Conservation (phyloP, 2,329 filamentous ascomycete species). For the Trichoderma oligosporum region DNA sequence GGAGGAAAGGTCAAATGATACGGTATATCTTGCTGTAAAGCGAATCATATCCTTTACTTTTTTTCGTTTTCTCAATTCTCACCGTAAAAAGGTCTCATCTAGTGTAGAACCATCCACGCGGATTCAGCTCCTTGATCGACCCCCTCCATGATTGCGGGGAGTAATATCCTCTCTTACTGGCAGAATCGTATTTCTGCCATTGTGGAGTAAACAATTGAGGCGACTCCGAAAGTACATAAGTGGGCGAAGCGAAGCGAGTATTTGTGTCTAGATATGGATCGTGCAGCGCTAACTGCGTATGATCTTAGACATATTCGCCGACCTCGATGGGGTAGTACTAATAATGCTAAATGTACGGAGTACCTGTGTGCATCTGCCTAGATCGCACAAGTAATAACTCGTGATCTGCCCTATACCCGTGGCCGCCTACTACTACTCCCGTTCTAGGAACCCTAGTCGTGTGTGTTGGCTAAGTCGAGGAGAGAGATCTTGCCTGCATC, state of each 20-base stretch:
- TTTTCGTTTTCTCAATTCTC: neutral
- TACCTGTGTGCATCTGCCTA: neutral
- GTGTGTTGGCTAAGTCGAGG: neutral
- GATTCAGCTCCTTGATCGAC: neutral
- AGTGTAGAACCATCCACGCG: neutral
- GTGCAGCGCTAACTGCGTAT: neutral
- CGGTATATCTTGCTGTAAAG: too few species aligned
- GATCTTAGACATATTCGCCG: neutral
- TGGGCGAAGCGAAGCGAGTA: neutral
- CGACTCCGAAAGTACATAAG: neutral
- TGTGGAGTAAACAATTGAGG: neutral
- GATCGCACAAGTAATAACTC: neutral
- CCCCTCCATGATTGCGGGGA: neutral
- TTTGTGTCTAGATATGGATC: neutral
- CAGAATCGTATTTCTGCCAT: neutral
- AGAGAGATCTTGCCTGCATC: neutral
- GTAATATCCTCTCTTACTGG: neutral
- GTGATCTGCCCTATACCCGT: neutral
- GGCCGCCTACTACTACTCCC: neutral
- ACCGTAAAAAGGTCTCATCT: neutral
- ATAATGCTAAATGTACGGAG: neutral
- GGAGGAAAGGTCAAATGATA: too few species aligned
- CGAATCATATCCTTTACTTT: too few species aligned
- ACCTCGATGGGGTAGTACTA: constrained; percentile 10
- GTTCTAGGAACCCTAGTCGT: neutral